These are phyloP conservation scores for Aspergillus jensenii DNA, from an alignment of 2,329 filamentous ascomycete species.

Conservation along the genomic window DNA sequence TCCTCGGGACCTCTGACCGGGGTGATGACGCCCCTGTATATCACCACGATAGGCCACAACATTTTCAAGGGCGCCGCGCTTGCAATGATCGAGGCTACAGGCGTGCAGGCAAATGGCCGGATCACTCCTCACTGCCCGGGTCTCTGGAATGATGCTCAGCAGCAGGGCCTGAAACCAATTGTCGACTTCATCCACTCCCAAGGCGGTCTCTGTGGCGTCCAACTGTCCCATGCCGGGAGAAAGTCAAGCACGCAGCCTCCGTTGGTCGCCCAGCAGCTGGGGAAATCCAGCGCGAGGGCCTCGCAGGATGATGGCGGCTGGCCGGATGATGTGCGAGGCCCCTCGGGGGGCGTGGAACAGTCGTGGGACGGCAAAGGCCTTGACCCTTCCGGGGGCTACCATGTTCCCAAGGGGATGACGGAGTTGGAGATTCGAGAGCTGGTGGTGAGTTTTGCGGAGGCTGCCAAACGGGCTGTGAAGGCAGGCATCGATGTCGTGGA, in stretches of 20 bases:
- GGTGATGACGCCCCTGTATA: neutral
- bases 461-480: slow-evolving; percentile 50
- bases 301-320: neutral
- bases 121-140: neutral
- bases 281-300: neutral
- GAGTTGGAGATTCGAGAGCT: slow-evolving; percentile 41
- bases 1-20: neutral
- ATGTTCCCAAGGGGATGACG: slow-evolving; percentile 16
- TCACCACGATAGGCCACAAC: slow-evolving; percentile 1
- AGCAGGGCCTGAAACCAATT: neutral
- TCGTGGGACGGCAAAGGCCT: neutral
- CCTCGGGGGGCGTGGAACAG: neutral
- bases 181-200: neutral
- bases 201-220: neutral
- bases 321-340: neutral
- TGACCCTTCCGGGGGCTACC: neutral
- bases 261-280: neutral
- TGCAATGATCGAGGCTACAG: neutral
- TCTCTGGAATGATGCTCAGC: neutral
- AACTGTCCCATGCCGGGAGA: neutral
- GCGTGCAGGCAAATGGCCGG: neutral
- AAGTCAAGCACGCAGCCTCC: neutral
- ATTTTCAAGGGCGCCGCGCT: neutral
- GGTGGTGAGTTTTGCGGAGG: slow-evolving; percentile 39
- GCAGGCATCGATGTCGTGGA: slow-evolving; percentile 53